Percentiles rank a stretch among this genome's conserved stretches.
Conservation (phyloP, 345 rosid species). For the Ceriops tagal region DNA sequence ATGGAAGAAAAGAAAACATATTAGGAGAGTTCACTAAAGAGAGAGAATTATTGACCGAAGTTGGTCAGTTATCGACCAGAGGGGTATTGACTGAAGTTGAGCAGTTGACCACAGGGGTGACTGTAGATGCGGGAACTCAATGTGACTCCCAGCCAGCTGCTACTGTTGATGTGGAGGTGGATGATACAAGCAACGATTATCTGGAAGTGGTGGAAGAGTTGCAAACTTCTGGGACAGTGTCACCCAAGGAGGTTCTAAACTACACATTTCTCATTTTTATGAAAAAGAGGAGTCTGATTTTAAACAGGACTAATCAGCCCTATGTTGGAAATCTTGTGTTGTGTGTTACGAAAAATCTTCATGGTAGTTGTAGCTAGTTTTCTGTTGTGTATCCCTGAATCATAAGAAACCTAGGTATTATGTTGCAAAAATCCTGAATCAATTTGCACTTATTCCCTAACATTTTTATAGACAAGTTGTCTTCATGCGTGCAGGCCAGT, state of each 20-base stretch:
- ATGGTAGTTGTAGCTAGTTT: too few relatives aligned
- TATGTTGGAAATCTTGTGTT: too few relatives aligned
- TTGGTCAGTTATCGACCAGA: neutral
- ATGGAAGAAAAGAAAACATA: conserved; percentile 4
- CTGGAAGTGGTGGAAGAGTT: conserved; percentile 15
- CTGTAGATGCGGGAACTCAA: conserved; percentile 12
- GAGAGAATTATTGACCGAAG: conserved; percentile 6
- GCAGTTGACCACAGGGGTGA: neutral
- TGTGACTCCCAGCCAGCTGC: conserved; percentile 8
- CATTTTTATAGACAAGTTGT: neutral
- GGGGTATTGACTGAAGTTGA: conserved; percentile 9
- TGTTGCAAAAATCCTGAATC: neutral
- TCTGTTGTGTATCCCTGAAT: too few relatives aligned
- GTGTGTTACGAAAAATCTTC: too few relatives aligned
- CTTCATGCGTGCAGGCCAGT: neutral
- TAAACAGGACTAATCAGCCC: neutral
- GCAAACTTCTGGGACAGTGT: conserved; percentile 1
- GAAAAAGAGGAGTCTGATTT: neutral
- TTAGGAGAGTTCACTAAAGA: conserved; percentile 7
- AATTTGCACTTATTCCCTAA: neutral
- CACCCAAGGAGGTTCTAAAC: conserved; percentile 8
- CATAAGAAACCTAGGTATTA: neutral
- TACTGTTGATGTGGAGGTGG: conserved; percentile 11
- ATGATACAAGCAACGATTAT: conserved; percentile 14
- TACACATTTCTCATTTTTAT: conserved; percentile 9